These are phyloP conservation scores for Podospora conica DNA, from an alignment of 495 filamentous ascomycete genomes.

Conservation along the genomic window DNA sequence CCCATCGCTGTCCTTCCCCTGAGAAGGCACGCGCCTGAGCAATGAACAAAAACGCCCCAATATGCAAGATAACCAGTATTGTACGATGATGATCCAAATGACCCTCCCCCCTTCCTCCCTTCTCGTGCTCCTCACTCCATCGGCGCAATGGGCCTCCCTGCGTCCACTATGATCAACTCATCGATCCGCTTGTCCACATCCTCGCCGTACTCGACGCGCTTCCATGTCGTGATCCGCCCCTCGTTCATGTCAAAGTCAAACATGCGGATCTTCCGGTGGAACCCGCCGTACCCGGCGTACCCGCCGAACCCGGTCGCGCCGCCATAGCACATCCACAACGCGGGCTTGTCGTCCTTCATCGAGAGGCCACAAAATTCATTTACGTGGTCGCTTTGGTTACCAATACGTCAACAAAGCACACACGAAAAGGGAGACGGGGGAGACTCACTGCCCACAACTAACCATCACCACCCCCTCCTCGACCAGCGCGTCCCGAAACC, in stretches of 20 bases:
- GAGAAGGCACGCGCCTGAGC: too few species aligned
- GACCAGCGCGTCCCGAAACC: conserved; percentile 79
- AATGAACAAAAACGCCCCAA: background rate
- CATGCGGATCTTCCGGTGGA: conserved; percentile 74
- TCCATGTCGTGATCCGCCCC: conserved; percentile 82
- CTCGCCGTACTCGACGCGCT: conserved; percentile 75
- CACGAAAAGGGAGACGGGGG: background rate
- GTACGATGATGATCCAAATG: background rate
- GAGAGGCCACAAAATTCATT: conserved; percentile 90
- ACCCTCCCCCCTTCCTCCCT: background rate
- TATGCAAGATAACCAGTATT: background rate
- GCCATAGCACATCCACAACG: conserved; percentile 98
- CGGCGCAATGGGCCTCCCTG: conserved; percentile 53
- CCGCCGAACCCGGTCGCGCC: conserved; percentile 87
- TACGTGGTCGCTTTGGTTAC: conserved; percentile 89
- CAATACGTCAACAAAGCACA: conserved; percentile 20
- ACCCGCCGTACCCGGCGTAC: conserved; percentile 84
- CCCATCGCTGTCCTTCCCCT: too few species aligned
- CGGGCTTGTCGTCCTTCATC: conserved; percentile 50
- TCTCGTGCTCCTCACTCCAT: conserved; percentile 6
- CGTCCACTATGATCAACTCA: conserved; percentile 83
- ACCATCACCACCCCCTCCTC: conserved; percentile 80
- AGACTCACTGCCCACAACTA: conserved; percentile 78
- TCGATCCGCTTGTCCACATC: conserved; percentile 66
- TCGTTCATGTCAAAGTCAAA: conserved; percentile 91